phyloP scores from a whole-genome alignment of 495 filamentous ascomycete species.

The Talaromyces adpressus region DNA sequence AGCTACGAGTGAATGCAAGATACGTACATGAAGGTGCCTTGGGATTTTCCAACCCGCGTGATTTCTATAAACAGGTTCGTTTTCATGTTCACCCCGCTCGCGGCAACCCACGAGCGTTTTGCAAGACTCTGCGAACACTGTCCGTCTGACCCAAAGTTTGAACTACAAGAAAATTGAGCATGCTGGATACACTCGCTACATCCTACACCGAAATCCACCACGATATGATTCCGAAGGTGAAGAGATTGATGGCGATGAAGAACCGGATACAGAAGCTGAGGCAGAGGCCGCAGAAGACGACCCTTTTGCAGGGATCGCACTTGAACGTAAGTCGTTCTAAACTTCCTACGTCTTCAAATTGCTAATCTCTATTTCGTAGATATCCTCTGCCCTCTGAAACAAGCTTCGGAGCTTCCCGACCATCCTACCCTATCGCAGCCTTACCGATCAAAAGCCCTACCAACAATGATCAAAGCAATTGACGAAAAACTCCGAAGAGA shows the following conservation, averaged over 20 bases:
- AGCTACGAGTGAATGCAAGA: constrained; percentile 74
- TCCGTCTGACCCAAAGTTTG: background rate
- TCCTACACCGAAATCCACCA: constrained; percentile 68
- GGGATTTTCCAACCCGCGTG: constrained; percentile 59
- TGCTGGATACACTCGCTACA: constrained; percentile 75
- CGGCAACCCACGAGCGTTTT: constrained; percentile 7
- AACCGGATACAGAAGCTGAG: constrained; percentile 71
- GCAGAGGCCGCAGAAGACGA: constrained; percentile 68
- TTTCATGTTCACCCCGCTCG: background rate
- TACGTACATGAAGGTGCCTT: constrained; percentile 73
- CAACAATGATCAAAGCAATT: constrained; percentile 63
- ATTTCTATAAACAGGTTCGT: constrained; percentile 79
- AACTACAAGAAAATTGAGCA: constrained; percentile 65
- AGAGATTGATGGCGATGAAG: constrained; percentile 65
- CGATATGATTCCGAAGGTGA: constrained; percentile 82
- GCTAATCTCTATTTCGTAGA: constrained; percentile 40
- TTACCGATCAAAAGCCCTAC: constrained; percentile 76
- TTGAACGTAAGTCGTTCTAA: constrained; percentile 61
- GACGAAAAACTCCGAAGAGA: constrained; percentile 71
- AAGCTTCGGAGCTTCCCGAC: constrained; percentile 73
- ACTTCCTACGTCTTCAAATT: background rate
- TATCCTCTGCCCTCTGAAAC: constrained; percentile 78
- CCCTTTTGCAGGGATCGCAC: constrained; percentile 70
- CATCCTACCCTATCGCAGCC: constrained; percentile 80
- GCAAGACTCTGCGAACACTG: background rate